Evolutionary conservation across 2,329 filamentous ascomycete species (phyloP).

Genomic region (Fusarium sp.): DNA sequence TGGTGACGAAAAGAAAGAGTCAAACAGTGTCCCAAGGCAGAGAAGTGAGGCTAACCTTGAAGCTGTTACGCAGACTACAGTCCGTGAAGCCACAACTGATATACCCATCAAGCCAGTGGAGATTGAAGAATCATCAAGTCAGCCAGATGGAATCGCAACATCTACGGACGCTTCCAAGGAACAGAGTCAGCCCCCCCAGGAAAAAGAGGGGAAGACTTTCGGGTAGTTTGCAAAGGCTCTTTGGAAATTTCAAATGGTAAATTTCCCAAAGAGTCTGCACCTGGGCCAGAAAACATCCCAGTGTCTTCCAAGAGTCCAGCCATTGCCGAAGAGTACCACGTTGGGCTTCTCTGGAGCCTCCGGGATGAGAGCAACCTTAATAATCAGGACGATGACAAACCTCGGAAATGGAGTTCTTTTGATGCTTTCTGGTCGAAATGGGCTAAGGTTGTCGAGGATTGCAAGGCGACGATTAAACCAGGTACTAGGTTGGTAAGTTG

Average conservation of each 20-base stretch:
- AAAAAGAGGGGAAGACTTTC: neutral
- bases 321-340: neutral
- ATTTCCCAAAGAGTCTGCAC: slow-evolving; percentile 7
- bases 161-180: too few relatives aligned
- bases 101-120: neutral
- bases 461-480: too few relatives aligned
- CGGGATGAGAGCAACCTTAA: neutral
- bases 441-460: too few relatives aligned
- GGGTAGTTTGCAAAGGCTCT: too few relatives aligned
- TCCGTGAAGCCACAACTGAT: neutral
- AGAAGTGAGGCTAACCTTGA: neutral
- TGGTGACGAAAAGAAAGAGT: neutral
- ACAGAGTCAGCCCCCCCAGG: too few relatives aligned
- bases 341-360: slow-evolving; percentile 15
- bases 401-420: neutral
- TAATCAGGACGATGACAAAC: neutral
- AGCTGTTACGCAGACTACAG: neutral
- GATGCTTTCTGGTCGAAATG: too few relatives aligned
- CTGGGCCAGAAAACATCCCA: neutral
- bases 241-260: too few relatives aligned
- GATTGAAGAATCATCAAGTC: neutral
- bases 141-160: neutral
- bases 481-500: too few relatives aligned
- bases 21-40: neutral
- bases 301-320: neutral